These are phyloP conservation scores for Cladophialophora exuberans DNA, from an alignment of 2,329 filamentous ascomycete species.

Conservation along the genomic window DNA sequence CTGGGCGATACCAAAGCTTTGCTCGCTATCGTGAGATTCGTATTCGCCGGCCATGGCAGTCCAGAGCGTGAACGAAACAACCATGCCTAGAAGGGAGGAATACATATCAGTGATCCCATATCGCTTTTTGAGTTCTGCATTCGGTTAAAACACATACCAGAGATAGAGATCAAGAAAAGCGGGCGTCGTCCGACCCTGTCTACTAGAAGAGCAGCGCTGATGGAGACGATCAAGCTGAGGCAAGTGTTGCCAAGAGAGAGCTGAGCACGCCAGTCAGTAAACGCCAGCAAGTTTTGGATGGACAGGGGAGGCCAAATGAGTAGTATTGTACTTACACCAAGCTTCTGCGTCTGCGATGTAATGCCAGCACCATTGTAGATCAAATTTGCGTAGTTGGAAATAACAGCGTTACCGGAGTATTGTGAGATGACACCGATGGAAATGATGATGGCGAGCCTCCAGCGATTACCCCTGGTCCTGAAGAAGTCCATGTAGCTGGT, in stretches of 20 bases:
- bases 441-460: background rate
- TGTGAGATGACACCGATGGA: slow-evolving; percentile 3
- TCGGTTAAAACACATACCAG: slow-evolving; percentile 6
- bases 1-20: slow-evolving; percentile 1
- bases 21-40: background rate
- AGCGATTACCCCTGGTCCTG: slow-evolving; percentile 4
- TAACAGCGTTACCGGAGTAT: background rate
- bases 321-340: slow-evolving; percentile 3
- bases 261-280: background rate
- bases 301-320: background rate
- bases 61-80: background rate
- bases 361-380: background rate
- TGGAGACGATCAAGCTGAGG: slow-evolving; percentile 8
- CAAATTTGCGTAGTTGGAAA: slow-evolving; percentile 1
- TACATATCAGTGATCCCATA: background rate
- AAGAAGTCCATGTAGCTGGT: slow-evolving; percentile 5
- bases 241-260: background rate
- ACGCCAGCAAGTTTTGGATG: background rate
- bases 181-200: slow-evolving; percentile 4
- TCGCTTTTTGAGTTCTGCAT: background rate
- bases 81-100: slow-evolving; percentile 1
- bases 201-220: background rate
- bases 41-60: slow-evolving; percentile 8
- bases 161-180: background rate
- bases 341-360: slow-evolving; percentile 6